Conservation (phyloP, 176 grass and related monocot genomes). For the Leersia perrieri region DNA sequence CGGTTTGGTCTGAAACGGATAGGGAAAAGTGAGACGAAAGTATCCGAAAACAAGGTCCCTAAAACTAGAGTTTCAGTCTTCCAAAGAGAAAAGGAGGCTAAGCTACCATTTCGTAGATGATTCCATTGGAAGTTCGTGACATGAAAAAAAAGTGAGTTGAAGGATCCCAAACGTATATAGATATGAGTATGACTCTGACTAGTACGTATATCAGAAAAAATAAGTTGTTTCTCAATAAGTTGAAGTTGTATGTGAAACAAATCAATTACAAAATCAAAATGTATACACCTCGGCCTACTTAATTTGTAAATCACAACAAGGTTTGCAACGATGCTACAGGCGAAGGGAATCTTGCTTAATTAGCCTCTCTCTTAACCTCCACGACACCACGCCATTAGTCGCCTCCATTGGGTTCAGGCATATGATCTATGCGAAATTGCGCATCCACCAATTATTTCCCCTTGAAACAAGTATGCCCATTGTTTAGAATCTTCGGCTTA, state of each 20-base stretch:
- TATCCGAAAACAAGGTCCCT: background rate
- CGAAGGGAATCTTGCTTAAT: too few relatives aligned
- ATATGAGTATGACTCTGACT: too few relatives aligned
- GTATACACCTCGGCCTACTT: too few relatives aligned
- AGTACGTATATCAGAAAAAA: background rate
- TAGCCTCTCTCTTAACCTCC: background rate
- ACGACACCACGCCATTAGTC: background rate
- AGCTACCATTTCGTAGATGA: background rate
- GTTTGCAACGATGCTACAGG: background rate
- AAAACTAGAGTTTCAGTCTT: background rate
- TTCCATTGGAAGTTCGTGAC: background rate
- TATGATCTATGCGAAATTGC: too few relatives aligned
- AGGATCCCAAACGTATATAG: background rate
- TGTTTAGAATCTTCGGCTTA: background rate
- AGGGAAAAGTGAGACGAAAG: background rate
- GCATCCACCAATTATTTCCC: background rate
- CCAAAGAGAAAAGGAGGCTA: background rate
- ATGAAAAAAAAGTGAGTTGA: background rate
- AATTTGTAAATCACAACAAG: background rate
- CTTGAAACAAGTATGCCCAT: background rate
- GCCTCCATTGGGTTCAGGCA: background rate
- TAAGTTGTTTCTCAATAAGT: background rate
- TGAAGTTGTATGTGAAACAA: background rate
- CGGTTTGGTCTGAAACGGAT: background rate
- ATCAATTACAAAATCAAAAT: background rate